Evolutionary conservation across 2,329 filamentous ascomycete species (phyloP).

Genomic region (Beauveria sp.): DNA sequence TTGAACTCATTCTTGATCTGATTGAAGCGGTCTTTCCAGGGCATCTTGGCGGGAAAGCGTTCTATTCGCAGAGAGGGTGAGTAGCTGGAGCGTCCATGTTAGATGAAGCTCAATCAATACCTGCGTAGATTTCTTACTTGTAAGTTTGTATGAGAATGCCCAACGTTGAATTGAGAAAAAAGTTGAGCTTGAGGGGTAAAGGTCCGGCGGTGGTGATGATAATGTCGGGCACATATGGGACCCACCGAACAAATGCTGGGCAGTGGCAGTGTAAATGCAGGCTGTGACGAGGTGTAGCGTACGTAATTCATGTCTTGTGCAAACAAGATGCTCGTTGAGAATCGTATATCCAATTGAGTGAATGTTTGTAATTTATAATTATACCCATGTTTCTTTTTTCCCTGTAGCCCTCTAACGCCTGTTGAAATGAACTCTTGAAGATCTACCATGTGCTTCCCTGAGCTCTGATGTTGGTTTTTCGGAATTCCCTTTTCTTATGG

Average conservation of each 20-base stretch:
- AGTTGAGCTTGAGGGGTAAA: not conserved
- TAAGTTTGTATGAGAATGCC: not conserved
- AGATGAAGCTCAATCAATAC: not conserved
- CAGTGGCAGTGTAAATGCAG: slow-evolving; percentile 8
- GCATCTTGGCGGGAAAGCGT: slow-evolving; percentile 17
- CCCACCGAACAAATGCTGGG: not conserved
- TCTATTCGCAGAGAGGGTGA: not conserved
- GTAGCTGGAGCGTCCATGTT: not conserved
- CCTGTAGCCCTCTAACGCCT: not conserved
- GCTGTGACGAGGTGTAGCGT: not conserved
- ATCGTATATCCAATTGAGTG: slow-evolving; percentile 4
- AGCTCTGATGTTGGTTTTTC: not conserved
- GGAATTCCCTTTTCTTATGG: not conserved
- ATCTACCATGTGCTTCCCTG: not conserved
- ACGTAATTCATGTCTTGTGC: not conserved
- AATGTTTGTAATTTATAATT: not conserved
- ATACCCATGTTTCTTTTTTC: not conserved
- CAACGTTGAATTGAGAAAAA: not conserved
- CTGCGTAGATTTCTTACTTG: not conserved
- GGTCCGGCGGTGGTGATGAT: not conserved
- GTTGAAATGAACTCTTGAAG: not conserved
- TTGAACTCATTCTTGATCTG: slow-evolving; percentile 31
- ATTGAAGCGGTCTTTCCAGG: slow-evolving; percentile 32
- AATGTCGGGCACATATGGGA: not conserved
- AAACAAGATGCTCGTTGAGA: not conserved